phyloP scores from a whole-genome alignment of 2,329 filamentous ascomycete species.

The Amauroascus verrucosus region DNA sequence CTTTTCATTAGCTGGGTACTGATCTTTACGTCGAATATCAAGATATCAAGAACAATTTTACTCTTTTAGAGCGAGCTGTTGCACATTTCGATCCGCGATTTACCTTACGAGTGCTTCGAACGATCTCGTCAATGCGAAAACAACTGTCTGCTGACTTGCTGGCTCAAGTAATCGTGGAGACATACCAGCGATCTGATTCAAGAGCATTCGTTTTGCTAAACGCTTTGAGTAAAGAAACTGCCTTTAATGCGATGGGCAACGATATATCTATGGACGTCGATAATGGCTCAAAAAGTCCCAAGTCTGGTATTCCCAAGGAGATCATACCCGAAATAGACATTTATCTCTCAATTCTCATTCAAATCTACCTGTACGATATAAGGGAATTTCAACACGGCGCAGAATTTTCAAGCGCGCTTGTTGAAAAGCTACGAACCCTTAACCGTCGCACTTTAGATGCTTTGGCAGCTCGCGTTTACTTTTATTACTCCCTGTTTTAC shows the following conservation, averaged over 20 bases:
- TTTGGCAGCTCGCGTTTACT: slow-evolving; percentile 89
- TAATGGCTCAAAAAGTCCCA: slow-evolving; percentile 50
- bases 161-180: slow-evolving; percentile 68
- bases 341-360: slow-evolving; percentile 73
- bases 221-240: slow-evolving; percentile 57
- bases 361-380: slow-evolving; percentile 81
- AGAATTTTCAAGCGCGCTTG: slow-evolving; percentile 72
- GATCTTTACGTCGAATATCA: neutral
- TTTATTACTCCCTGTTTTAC: slow-evolving; percentile 93
- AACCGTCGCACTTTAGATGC: slow-evolving; percentile 93
- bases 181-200: slow-evolving; percentile 58
- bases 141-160: slow-evolving; percentile 73
- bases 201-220: slow-evolving; percentile 60
- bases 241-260: slow-evolving; percentile 49
- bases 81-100: slow-evolving; percentile 90
- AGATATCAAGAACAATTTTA: slow-evolving; percentile 96
- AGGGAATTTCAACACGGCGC: slow-evolving; percentile 71
- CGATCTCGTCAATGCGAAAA: slow-evolving; percentile 92
- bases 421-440: slow-evolving; percentile 73
- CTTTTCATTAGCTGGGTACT: neutral
- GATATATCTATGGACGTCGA: slow-evolving; percentile 65
- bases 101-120: slow-evolving; percentile 83
- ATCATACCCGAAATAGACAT: slow-evolving; percentile 77
- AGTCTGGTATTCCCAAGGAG: slow-evolving; percentile 59
- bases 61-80: slow-evolving; percentile 82